Base-by-base conservation (phyloP, 495 filamentous ascomycete genomes). In the Hyaloscypha variabilis region DNA sequence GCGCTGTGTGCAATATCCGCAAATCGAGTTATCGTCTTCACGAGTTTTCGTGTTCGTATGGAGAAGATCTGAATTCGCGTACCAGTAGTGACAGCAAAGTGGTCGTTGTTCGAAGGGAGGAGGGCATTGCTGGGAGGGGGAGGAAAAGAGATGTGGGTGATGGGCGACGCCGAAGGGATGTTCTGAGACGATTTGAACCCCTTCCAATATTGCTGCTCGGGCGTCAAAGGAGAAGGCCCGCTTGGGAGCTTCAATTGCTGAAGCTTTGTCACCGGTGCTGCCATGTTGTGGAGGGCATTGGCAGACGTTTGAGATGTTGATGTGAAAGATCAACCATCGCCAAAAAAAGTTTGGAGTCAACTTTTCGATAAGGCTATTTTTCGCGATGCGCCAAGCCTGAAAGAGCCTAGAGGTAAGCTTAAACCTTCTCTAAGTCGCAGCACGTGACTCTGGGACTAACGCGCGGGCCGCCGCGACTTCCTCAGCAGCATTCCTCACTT, bases 121-220 rank as follows among this genome's bases (percentile, higher is more conserved):
- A 71, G 59, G 60, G 68, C 58, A 79, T 76, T 62, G 75, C 72
- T 63, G 74, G 82, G 54, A 21, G 75, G 77, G 8, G 83, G 77
- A 10, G 94, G 93, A 74, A 89, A 89, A 56, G 93, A 92, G 75
- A 99, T 96, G 73, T 92, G 85, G 31, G 92, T 96, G 71, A 99
- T 83, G 61, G 92, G 89, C 67, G 93, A 88, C 53, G 91, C 90
- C 42, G 95, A 94, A 10, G 94, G 91, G 52, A 98, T 86, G 30
- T 91, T 84, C 54, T 94, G 87, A 34, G 92, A 90, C 52, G 94
- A 94, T 76, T 89, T 91, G 82, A 99, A 99, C 39, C 88, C 89
- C 68, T 88, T 87, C 93, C 95, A 99, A 82, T 97, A 98, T 69
- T 87, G 84, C 77, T 98, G 93, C 79, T 99, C 95, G 53, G 94